phyloP scores from a whole-genome alignment of 2,329 filamentous ascomycete species.

The Aquanectria penicillioides region DNA sequence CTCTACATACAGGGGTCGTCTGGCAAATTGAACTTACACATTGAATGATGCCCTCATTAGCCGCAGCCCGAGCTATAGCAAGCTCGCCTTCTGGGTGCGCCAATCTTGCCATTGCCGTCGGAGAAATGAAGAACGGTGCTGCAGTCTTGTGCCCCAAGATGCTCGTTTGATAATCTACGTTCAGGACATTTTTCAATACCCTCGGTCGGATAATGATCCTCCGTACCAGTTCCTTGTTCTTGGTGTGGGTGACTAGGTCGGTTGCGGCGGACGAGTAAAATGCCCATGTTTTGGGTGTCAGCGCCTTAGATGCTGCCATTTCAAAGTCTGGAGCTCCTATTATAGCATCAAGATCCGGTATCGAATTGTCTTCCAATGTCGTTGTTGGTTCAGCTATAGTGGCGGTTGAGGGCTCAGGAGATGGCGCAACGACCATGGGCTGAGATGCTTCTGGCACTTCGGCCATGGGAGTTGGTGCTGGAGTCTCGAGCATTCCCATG shows the following conservation, averaged over 20 bases:
- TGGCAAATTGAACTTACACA: slow-evolving; percentile 46
- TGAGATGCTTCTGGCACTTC: too few relatives aligned
- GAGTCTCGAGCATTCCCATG: slow-evolving; percentile 60
- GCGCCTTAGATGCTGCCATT: slow-evolving; percentile 53
- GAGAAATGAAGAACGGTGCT: slow-evolving; percentile 36
- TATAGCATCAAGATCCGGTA: slow-evolving; percentile 55
- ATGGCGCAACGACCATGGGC: too few relatives aligned
- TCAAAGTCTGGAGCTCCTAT: slow-evolving; percentile 63
- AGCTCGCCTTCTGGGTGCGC: slow-evolving; percentile 54
- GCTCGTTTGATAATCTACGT: slow-evolving; percentile 44
- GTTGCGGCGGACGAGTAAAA: slow-evolving; percentile 65
- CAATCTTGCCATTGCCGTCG: slow-evolving; percentile 33
- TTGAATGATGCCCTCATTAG: slow-evolving; percentile 58
- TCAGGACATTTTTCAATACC: slow-evolving; percentile 57
- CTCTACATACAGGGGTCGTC: too few relatives aligned
- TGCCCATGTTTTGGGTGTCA: slow-evolving; percentile 61
- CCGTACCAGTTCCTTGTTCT: slow-evolving; percentile 59
- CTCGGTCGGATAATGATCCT: slow-evolving; percentile 63
- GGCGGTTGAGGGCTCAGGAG: neutral
- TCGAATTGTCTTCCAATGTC: neutral
- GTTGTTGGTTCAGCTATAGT: slow-evolving; percentile 4
- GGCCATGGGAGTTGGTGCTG: too few relatives aligned
- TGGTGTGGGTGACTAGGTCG: slow-evolving; percentile 60
- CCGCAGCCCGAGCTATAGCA: slow-evolving; percentile 59
- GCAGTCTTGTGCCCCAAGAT: slow-evolving; percentile 30